Evolutionary conservation across 768 basidiomycete genomes (phyloP).

Genomic region (Cystofilobasidium ferigula): DNA sequence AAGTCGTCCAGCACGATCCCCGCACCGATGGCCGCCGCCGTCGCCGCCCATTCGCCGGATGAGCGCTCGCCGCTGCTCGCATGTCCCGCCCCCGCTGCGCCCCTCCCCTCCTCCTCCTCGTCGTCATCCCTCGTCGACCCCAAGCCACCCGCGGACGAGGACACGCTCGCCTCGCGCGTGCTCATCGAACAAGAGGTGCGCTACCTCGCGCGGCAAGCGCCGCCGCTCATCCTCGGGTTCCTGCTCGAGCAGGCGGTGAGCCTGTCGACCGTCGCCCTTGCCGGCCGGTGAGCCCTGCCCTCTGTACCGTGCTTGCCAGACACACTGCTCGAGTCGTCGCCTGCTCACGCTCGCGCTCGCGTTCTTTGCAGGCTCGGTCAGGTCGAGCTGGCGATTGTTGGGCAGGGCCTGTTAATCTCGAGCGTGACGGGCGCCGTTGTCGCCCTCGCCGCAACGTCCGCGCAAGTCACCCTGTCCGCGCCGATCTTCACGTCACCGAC

Average conservation of each 20-base stretch:
- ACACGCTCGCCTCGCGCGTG: neutral
- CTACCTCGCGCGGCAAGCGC: neutral
- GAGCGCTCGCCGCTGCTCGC: slow-evolving; percentile 7
- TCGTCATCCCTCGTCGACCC: neutral
- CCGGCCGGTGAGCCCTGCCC: neutral
- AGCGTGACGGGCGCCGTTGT: slow-evolving; percentile 12
- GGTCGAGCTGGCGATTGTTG: slow-evolving; percentile 10
- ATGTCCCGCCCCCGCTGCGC: too few species aligned
- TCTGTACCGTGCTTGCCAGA: too few species aligned
- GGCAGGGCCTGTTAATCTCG: slow-evolving; percentile 14
- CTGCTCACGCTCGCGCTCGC: neutral
- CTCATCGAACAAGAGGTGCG: neutral
- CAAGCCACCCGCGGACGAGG: neutral
- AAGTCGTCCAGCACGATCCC: too few species aligned
- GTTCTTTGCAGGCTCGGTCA: neutral
- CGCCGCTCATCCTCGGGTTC: slow-evolving; percentile 16
- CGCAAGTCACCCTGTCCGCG: slow-evolving; percentile 65
- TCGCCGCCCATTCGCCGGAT: neutral
- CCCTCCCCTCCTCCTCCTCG: neutral
- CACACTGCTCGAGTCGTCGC: too few species aligned
- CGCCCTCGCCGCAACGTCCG: slow-evolving; percentile 45
- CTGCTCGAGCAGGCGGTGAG: slow-evolving; percentile 9
- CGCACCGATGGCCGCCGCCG: too few species aligned
- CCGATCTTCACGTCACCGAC: slow-evolving; percentile 60
- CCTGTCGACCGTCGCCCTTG: slow-evolving; percentile 12